A percentile compares a stretch with the other conserved stretches of the same genome.
Evolutionary conservation across 371 early-diverging fungal species (phyloP).

Genomic region (Lichtheimia ornata): DNA sequence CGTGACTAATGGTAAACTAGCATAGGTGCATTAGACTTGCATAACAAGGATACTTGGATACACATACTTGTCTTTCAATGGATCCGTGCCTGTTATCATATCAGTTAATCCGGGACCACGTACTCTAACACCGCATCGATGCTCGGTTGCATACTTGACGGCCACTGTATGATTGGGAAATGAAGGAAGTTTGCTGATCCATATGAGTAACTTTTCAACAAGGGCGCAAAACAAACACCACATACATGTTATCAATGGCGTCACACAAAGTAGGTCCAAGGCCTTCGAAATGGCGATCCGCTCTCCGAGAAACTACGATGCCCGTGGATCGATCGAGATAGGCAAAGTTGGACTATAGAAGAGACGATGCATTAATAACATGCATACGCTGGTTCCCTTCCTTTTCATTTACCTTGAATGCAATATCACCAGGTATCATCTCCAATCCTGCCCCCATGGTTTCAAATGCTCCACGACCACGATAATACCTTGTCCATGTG

Average conservation of each 20-base stretch:
- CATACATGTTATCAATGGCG: constrained; percentile 45
- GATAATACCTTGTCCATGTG: constrained; percentile 32
- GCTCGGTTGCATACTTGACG: constrained; percentile 22
- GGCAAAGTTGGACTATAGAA: constrained; percentile 50
- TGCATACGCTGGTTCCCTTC: too few relatives aligned
- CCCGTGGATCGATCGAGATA: constrained; percentile 39
- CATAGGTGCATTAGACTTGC: background rate
- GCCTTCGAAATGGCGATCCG: constrained; percentile 55
- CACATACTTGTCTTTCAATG: constrained; percentile 50
- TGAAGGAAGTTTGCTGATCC: constrained; percentile 37
- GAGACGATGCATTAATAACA: background rate
- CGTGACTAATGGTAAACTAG: constrained; percentile 35
- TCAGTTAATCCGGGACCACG: constrained; percentile 49
- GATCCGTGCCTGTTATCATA: constrained; percentile 57
- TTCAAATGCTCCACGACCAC: constrained; percentile 61
- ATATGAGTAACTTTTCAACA: background rate
- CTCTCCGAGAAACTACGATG: constrained; percentile 45
- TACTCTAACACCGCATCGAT: constrained; percentile 31
- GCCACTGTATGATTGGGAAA: constrained; percentile 34
- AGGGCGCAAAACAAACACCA: background rate
- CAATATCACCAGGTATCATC: constrained; percentile 59
- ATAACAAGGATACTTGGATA: background rate
- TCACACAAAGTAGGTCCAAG: constrained; percentile 46
- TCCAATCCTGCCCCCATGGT: constrained; percentile 57
- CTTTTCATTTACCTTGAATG: constrained; percentile 45